Conservation (phyloP, 805 yeast species). For the Sungouiella blattae region DNA sequence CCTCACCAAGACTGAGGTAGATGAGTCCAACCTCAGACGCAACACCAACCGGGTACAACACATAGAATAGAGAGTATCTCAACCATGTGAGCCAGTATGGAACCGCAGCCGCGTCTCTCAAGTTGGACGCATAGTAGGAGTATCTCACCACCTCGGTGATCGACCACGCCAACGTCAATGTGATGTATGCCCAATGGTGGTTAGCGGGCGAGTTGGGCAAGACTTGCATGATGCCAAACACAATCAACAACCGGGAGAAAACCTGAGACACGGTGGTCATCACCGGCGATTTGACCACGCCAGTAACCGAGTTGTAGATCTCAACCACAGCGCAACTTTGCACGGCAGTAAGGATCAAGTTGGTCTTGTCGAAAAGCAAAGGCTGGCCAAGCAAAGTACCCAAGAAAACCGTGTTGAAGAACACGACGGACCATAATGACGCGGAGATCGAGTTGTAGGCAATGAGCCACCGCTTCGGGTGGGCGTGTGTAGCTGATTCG, state of each 20-base stretch:
- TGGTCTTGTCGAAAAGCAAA: conserved; percentile 56
- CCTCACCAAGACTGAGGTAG: conserved; percentile 67
- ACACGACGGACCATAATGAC: conserved; percentile 39
- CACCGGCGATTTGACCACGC: conserved; percentile 82
- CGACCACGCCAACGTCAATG: conserved; percentile 85
- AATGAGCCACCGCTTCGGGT: conserved; percentile 35
- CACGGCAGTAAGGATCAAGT: conserved; percentile 54
- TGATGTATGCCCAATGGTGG: conserved; percentile 54
- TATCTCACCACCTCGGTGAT: conserved; percentile 89
- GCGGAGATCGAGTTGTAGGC: conserved; percentile 42
- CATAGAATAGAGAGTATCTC: conserved; percentile 78
- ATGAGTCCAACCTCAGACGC: conserved; percentile 73
- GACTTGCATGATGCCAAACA: conserved; percentile 74
- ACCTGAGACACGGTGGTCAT: conserved; percentile 86
- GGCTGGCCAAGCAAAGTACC: conserved; percentile 56
- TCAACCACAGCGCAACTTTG: conserved; percentile 83
- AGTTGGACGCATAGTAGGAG: conserved; percentile 74
- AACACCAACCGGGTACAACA: conserved; percentile 91
- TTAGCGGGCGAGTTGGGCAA: conserved; percentile 72
- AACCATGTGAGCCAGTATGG: conserved; percentile 61
- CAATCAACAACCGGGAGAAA: conserved; percentile 75
- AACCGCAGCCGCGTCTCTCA: conserved; percentile 47
- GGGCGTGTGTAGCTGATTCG: conserved; percentile 8
- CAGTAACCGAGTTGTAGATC: conserved; percentile 70
- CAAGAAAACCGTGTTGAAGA: conserved; percentile 38